A percentile compares a stretch with the other conserved stretches of the same genome.
phyloP scores from a whole-genome alignment of 352 stramenopile species.

The Phytophthora crassamura region DNA sequence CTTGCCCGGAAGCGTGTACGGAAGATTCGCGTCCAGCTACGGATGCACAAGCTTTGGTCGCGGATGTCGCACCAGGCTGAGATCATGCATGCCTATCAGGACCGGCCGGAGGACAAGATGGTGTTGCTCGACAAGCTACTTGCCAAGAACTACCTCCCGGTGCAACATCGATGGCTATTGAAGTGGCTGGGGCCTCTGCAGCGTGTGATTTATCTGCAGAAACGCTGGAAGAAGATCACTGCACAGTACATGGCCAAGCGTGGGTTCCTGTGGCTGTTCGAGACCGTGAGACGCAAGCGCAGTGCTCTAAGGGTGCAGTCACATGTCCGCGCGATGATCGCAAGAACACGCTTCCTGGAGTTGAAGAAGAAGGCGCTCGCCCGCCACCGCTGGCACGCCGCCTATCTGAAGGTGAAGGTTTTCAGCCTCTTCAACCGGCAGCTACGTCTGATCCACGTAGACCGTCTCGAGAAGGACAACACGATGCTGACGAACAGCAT shows the following conservation, averaged over 20 bases:
- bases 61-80: slow-evolving; percentile 69
- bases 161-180: slow-evolving; percentile 78
- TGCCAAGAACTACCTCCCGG: slow-evolving; percentile 64
- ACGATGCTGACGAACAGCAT: slow-evolving; percentile 47
- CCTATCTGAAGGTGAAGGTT: slow-evolving; percentile 67
- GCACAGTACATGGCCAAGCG: slow-evolving; percentile 78
- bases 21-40: slow-evolving; percentile 60
- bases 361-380: slow-evolving; percentile 75
- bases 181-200: slow-evolving; percentile 86
- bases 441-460: slow-evolving; percentile 73
- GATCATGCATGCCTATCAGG: slow-evolving; percentile 82
- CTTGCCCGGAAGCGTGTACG: slow-evolving; percentile 75
- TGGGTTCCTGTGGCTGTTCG: slow-evolving; percentile 81
- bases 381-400: slow-evolving; percentile 68
- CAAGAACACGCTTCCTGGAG: slow-evolving; percentile 63
- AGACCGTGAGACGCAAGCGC: slow-evolving; percentile 69
- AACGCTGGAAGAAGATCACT: slow-evolving; percentile 84
- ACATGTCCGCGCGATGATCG: slow-evolving; percentile 67
- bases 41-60: slow-evolving; percentile 71
- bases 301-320: slow-evolving; percentile 73
- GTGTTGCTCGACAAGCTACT: slow-evolving; percentile 81
- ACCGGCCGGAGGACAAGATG: slow-evolving; percentile 87
- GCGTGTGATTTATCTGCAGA: slow-evolving; percentile 86
- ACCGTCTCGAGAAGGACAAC: slow-evolving; percentile 78
- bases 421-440: slow-evolving; percentile 66